Evolutionary conservation across 1,284 basidiomycete species (phyloP), one percentile per base, ranked within the genome.

Genomic region (Earliella scabrosa): DNA sequence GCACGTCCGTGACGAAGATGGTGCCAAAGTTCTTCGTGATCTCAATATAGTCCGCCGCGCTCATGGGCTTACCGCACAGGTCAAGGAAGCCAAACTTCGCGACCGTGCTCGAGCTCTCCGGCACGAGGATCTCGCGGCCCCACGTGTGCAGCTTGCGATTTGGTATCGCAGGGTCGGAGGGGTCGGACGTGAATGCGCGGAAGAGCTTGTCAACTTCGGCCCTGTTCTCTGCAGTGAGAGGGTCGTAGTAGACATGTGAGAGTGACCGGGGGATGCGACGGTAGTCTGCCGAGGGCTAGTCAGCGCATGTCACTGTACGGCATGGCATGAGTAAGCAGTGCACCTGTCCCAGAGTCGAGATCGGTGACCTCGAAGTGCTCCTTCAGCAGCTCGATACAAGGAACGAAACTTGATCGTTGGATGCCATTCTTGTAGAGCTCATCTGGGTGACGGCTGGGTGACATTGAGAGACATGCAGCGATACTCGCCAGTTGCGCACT

Each of bases 361-460:
- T 98, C 95, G 2, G 90, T 92, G 6, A 99, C 88, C 52, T 89
- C 82, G 64, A 97, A 94, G 29, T 83, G 86, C 3, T 87, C 77
- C 76, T 98, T 97, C 67, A 99, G 84, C 34, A 99, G 81, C 34
- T 98, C 92, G 60, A 99, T 99, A 50, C 95, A 92, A 4, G 97
- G 97, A 35, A 98, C 71, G 75, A 99, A 99, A 64, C 92, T 95
- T n/a, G 91, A 86, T 18, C 97, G 87, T 71, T 99, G 97, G 48
- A 99, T 98, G 0, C 97, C 97, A 66, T 99, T 99, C 82, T 97
- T 97, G 80, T 99, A 99, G 0, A 99, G 81, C 40, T 98, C 94
- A 69, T 97, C 90, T 3, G 97, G 97, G 71, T 97, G 95, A 54
- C 97, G 97, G 74, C 96, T 98, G 66, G 2, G 50, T 18, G 9